A percentile compares a stretch with the other conserved stretches of the same genome.
Conservation (phyloP, 805 yeast genomes). For the Brettanomyces bruxellensis region DNA sequence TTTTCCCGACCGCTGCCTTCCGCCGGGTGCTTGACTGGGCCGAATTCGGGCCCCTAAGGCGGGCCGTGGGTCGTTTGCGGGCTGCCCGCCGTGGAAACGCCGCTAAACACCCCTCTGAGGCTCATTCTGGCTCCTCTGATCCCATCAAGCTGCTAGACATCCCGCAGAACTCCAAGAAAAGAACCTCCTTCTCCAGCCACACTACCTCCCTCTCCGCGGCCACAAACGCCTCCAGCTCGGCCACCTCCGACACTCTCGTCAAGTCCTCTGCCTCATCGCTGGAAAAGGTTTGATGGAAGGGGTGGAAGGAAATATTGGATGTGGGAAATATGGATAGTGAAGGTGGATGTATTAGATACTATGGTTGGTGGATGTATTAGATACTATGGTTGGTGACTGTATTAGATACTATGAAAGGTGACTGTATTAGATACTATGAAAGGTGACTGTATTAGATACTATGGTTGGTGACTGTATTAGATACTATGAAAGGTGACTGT, state of each 20-base stretch:
- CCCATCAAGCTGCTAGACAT: too few relatives aligned
- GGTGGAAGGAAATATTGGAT: too few relatives aligned
- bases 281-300: neutral
- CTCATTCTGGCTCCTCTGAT: neutral
- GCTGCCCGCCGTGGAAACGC: too few relatives aligned
- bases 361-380: neutral
- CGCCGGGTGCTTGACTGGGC: constrained; percentile 16
- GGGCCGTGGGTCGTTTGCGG: constrained; percentile 1
- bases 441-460: too few relatives aligned
- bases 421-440: too few relatives aligned
- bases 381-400: neutral
- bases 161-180: too few relatives aligned
- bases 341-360: too few relatives aligned
- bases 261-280: neutral
- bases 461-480: too few relatives aligned
- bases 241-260: neutral
- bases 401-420: too few relatives aligned
- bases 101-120: neutral
- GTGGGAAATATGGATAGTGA: too few relatives aligned
- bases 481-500: too few relatives aligned
- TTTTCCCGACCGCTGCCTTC: constrained; percentile 57
- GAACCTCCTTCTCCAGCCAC: neutral
- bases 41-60: constrained; percentile 10
- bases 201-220: neutral
- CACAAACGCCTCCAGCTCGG: neutral